Percentiles rank a stretch among this genome's conserved stretches.
These are phyloP conservation scores for Fusarium hainanense DNA, from an alignment of 2,329 filamentous ascomycete species.

Conservation along the genomic window DNA sequence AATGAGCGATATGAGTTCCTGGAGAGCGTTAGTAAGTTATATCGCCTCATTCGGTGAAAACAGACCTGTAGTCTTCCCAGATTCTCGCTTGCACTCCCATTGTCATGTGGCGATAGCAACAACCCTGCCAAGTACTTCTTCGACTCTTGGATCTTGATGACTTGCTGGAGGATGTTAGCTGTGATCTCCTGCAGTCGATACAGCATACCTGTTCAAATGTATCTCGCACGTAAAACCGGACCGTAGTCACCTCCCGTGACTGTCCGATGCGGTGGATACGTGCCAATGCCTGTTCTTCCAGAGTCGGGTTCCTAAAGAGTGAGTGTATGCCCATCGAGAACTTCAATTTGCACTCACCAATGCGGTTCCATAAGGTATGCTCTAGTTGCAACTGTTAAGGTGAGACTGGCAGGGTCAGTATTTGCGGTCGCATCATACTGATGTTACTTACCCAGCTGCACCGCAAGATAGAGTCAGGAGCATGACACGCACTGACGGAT, in stretches of 20 bases:
- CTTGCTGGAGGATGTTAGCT: neutral
- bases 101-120: slow-evolving; percentile 7
- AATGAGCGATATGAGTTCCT: slow-evolving; percentile 13
- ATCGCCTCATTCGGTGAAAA: accelerated
- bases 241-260: slow-evolving; percentile 50
- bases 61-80: neutral
- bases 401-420: slow-evolving; percentile 50
- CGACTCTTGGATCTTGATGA: slow-evolving; percentile 32
- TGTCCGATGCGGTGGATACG: slow-evolving; percentile 54
- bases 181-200: accelerated
- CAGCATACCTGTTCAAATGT: slow-evolving; percentile 52
- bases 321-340: accelerated
- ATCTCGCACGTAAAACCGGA: slow-evolving; percentile 53
- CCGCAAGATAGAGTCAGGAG: slow-evolving; percentile 63
- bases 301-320: slow-evolving; percentile 52
- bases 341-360: slow-evolving; percentile 44
- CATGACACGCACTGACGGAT: slow-evolving; percentile 55
- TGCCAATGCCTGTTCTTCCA: slow-evolving; percentile 58
- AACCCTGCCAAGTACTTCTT: slow-evolving; percentile 17
- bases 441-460: slow-evolving; percentile 58
- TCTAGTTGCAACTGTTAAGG: slow-evolving; percentile 59
- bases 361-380: slow-evolving; percentile 64
- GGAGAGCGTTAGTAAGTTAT: neutral
- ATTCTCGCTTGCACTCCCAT: neutral
- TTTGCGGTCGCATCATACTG: neutral